Evolutionary conservation across 306 rosid genomes (phyloP), one percentile per base, ranked within the genome.

Genomic region (Oemleria cerasiformis): DNA sequence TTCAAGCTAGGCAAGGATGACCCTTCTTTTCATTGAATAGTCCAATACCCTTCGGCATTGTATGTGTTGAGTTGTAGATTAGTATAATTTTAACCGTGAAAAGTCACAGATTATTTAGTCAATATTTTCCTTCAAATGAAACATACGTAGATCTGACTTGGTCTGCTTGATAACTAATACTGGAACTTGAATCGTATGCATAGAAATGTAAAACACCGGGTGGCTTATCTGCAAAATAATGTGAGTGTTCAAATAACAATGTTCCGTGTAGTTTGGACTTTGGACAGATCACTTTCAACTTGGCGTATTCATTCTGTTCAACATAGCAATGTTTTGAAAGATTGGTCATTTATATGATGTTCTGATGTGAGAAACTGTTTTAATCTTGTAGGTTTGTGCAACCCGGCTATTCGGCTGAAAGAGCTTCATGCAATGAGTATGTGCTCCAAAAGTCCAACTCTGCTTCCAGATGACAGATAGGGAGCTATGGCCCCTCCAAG

Each of bases 381-480:
- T 73, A 44, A 66, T 56, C 39, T 67, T 45, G 23, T 76, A 82
- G 80, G 86, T 42, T 45, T 82, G 47, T 82, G 86, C 77, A 71
- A 74, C 41, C 83, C 86, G 45, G 68, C 44, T 44, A 30, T 7
- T 41, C 56, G 79, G 30, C 55, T 82, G 77, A 73, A 74, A 59
- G 86, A 74, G 58, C 83, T 82, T 61, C 86, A 82, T 62, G 61
- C 67, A 47, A 82, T 42, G 15, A 50, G 60, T 8, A 69, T 78
- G 77, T 81, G 81, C 74, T 81, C 81, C 72, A 77, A 73, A 81
- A 77, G 81, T 72, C 75, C 81, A 12, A 81, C 84, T 8, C 71
- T 81, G 41, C 84, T 65, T 44, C 60, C 75, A 6, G 81, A 72
- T 47, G 78, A 75, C 55, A 36, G 67, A 60, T 75, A 50, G 63